Evolutionary conservation across 805 yeast species (phyloP), one percentile per base, ranked within the genome.

Genomic region (Vanderwaltozyma yarrowii): DNA sequence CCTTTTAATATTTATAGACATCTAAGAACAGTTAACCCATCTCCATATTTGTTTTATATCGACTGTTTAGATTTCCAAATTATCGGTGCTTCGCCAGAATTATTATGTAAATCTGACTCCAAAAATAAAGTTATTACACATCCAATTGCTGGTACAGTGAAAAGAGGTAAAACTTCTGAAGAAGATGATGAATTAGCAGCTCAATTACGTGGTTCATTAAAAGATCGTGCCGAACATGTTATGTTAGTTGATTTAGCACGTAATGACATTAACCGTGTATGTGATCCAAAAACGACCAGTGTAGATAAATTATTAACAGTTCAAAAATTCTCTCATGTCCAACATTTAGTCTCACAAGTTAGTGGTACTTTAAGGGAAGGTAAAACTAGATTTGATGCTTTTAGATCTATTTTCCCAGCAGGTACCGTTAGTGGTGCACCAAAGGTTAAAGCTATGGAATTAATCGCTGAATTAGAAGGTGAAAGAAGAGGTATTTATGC

Each of bases 401-500:
- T 92, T 65, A 75, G 98, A 59, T 87, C 96, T 3, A 85, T 92
- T 39, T 92, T 92, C 77, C 99, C 99, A 16, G 98, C 98, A 1
- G 99, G 99, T 32, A 92, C 99, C 2, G 97, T 89, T 11, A 80
- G 94, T 39, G 99, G 99, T 29, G 97, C 99, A 2, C 99, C 99
- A 39, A 92, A 92, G 62, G 94, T 92, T 30, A 77, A 75, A 51
- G 98, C 98, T 9, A 92, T 92, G 97, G 94, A 88, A 61, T 68
- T 92, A 32, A 86, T 92, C 50, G 81, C 83, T 15, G 94, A 85
- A 58, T 65, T 89, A 34, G 98, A 92, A 58, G 72, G 75, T 44
- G 97, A 89, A 57, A 85, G 86, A 54, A 72, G 98, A 56, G 98
- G 97, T 33, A 88, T 89, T 8, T 92, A 92, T 56, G 98, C 99